Evolutionary conservation across 164 flowering plant genomes (phyloP).

Genomic region (Platanus orientalis): DNA sequence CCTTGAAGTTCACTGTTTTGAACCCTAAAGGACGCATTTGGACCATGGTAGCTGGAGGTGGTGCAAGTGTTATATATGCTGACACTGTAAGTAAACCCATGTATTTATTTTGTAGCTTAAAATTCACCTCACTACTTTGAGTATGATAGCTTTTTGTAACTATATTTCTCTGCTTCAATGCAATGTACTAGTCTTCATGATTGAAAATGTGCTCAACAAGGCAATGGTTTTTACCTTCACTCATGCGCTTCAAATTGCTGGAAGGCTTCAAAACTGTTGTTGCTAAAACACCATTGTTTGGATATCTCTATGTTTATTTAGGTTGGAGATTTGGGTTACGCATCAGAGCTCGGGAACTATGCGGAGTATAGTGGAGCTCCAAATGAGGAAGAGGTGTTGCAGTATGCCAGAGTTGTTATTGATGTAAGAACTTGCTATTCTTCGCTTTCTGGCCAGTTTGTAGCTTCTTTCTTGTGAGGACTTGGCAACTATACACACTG

Average conservation of each 20-base stretch:
- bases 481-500: background rate
- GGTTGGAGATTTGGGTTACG: constrained; percentile 95
- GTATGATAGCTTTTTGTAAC: too few relatives aligned
- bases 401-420: constrained; percentile 87
- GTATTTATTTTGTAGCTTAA: background rate
- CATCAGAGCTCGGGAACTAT: constrained; percentile 88
- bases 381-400: constrained; percentile 90
- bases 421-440: constrained; percentile 47
- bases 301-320: constrained; percentile 10
- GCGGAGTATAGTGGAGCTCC: constrained; percentile 98
- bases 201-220: background rate
- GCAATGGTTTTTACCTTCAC: background rate
- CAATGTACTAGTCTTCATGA: background rate
- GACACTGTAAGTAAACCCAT: constrained; percentile 61
- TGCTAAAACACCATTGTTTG: background rate
- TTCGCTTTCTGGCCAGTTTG: background rate
- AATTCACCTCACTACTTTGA: too few relatives aligned
- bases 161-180: background rate
- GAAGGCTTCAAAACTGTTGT: background rate
- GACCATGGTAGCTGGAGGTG: constrained; percentile 99
- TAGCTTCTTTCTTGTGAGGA: background rate
- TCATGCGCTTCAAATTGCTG: background rate
- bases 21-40: constrained; percentile 93
- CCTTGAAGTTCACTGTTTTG: constrained; percentile 83
- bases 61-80: constrained; percentile 95